Conservation (phyloP, 2,329 filamentous ascomycete genomes). For the Pleoardoris graminearum region DNA sequence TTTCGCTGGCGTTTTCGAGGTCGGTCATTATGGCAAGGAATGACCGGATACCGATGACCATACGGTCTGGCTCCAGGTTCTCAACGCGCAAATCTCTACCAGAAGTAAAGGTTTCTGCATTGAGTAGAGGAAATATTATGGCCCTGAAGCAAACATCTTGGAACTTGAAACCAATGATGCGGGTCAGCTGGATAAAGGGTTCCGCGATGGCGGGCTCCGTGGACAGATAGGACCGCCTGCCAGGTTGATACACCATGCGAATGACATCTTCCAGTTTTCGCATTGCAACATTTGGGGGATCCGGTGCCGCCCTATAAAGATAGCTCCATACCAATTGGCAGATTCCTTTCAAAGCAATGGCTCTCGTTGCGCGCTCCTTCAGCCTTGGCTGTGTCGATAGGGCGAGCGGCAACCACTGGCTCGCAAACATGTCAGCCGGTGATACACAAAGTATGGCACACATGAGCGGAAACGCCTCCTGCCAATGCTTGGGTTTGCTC, state of each 20-base stretch:
- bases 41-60: conserved; percentile 94
- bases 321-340: conserved; percentile 94
- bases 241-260: conserved; percentile 77
- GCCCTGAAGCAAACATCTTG: conserved; percentile 91
- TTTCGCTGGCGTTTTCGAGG: conserved; percentile 74
- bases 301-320: conserved; percentile 75
- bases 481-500: conserved; percentile 90
- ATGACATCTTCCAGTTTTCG: conserved; percentile 90
- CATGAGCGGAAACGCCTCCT: conserved; percentile 82
- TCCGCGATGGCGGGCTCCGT: conserved; percentile 84
- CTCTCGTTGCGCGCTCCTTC: conserved; percentile 79
- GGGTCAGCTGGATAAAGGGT: conserved; percentile 88
- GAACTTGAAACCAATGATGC: conserved; percentile 91
- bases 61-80: conserved; percentile 91
- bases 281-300: conserved; percentile 67
- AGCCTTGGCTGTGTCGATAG: conserved; percentile 76
- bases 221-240: conserved; percentile 78
- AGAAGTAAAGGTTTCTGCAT: conserved; percentile 81
- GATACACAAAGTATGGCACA: conserved; percentile 87
- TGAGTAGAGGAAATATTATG: conserved; percentile 94
- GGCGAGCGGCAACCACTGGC: conserved; percentile 84
- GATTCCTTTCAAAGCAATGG: conserved; percentile 82
- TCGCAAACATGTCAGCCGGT: conserved; percentile 77
- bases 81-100: conserved; percentile 83
- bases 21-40: conserved; percentile 94